Base-by-base conservation (phyloP, 345 rosid species). In the Erysimum cheiranthoides region DNA sequence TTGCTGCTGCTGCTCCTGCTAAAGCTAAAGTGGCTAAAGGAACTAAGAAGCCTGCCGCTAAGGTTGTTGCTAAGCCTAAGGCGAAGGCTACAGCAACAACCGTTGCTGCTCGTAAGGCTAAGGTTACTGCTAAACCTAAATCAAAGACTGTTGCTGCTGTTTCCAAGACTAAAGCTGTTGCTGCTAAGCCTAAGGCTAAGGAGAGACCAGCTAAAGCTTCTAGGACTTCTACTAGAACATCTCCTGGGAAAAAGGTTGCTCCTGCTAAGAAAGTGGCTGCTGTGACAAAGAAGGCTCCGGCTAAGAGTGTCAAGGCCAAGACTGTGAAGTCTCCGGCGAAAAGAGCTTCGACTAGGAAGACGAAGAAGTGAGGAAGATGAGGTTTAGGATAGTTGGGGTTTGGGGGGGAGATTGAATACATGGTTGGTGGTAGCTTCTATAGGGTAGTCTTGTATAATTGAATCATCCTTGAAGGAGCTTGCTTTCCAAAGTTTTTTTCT, bases 131-230 rank as follows among this genome's bases (percentile, higher is more conserved):
- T 4, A 77, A 77, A 10, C 66, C 84, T 3, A 78, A 81, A 47
- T 10, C 86, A 0, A 79, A 67, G 53, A 18, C 70, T 0, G 51
- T 82, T 0, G 78, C 78, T 10, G 80, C 80, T 49, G 63, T 75
- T 0, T 66, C 82, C 5, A 81, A 85, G 78, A 58, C 82, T 0
- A 82, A 82, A 82, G 78, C 87, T 11, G 70, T 85, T 28, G 71
- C 85, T 4, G 61, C 87, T 0, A 91, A 89, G 74, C 75, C 97
- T 0, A 86, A 83, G 66, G 64, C 85, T 10, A 82, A 83, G 60
- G 90, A 84, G 73, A 86, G 85, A 78, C 89, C 92, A 14, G 87
- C 83, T 0, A 91, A 91, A 79, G 87, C 81, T 3, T 49, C 92
- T 0, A 89, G 90, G 71, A 85, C 97, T 9, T 88, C 96, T 0